Evolutionary conservation across 805 yeast species (phyloP).

Genomic region (Cyberlindnera amylophila): DNA sequence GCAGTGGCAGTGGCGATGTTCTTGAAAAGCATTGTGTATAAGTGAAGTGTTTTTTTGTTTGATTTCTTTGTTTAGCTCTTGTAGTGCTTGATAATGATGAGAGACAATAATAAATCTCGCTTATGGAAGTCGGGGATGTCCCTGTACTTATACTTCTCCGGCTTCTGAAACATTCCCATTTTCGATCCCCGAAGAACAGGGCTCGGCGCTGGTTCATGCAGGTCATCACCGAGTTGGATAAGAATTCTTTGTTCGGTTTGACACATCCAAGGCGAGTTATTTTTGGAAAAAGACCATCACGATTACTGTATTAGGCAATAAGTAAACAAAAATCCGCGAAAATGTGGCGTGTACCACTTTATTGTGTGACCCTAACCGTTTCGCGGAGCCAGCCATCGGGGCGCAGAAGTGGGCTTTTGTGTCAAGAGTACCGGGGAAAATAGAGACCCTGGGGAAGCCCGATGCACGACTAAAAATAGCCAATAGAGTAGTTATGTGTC

Average conservation of each 20-base stretch:
- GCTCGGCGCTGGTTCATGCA: not conserved
- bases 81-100: not conserved
- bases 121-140: not conserved
- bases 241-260: not conserved
- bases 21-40: slow-evolving; percentile 16
- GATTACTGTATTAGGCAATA: not conserved
- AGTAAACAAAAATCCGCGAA: slow-evolving; percentile 1
- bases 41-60: not conserved
- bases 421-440: not conserved
- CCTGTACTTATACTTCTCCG: not conserved
- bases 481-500: no score
- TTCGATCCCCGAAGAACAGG: not conserved
- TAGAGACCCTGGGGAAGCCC: not conserved
- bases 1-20: slow-evolving; percentile 10
- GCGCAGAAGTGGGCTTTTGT: not conserved
- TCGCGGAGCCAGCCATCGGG: slow-evolving; percentile 6
- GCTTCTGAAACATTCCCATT: not conserved
- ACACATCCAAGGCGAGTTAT: slow-evolving; percentile 4
- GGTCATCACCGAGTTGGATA: not conserved
- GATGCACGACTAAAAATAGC: no score
- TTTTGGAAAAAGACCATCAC: not conserved
- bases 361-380: no score
- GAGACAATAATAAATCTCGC: not conserved
- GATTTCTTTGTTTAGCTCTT: not conserved
- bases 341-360: slow-evolving; percentile 4